Evolutionary conservation across 352 stramenopile genomes (phyloP).

Genomic region (Phytophthora hybrid): DNA sequence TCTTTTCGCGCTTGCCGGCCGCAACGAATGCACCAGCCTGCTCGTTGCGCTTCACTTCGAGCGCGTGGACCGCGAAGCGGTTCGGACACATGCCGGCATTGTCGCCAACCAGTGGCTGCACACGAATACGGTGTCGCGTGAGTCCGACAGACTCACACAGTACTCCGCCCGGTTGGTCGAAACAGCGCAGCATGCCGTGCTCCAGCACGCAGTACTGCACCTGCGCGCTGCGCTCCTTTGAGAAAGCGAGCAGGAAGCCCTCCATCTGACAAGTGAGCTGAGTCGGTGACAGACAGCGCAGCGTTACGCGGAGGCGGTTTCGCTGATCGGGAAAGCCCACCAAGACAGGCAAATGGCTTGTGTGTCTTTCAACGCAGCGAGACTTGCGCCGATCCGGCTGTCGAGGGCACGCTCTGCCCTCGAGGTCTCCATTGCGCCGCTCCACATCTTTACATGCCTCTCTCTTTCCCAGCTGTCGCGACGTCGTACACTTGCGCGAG

Average conservation of each 20-base stretch:
- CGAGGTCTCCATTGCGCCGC: conserved; percentile 22
- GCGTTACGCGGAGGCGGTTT: conserved; percentile 12
- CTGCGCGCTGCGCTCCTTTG: conserved; percentile 47
- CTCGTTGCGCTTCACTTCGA: conserved; percentile 66
- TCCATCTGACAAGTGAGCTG: conserved; percentile 57
- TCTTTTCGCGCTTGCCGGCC: conserved; percentile 41
- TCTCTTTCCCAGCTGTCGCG: conserved; percentile 33
- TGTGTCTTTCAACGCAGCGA: conserved; percentile 29
- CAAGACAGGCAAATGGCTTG: conserved; percentile 29
- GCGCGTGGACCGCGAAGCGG: conserved; percentile 61
- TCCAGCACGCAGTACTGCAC: conserved; percentile 80
- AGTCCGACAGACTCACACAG: conserved; percentile 57
- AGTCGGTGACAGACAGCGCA: conserved; percentile 14
- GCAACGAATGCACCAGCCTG: conserved; percentile 51
- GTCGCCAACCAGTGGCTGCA: conserved; percentile 52
- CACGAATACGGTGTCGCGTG: conserved; percentile 70
- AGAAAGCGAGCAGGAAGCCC: conserved; percentile 74
- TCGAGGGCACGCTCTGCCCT: conserved; percentile 19
- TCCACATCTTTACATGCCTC: conserved; percentile 34
- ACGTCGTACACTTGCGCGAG: background rate
- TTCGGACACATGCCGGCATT: conserved; percentile 67
- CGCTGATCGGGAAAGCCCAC: conserved; percentile 7
- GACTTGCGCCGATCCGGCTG: conserved; percentile 20
- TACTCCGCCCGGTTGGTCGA: conserved; percentile 47
- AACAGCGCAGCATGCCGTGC: conserved; percentile 66